phyloP scores from a whole-genome alignment of 495 filamentous ascomycete species.

The Penicillium goetzii region DNA sequence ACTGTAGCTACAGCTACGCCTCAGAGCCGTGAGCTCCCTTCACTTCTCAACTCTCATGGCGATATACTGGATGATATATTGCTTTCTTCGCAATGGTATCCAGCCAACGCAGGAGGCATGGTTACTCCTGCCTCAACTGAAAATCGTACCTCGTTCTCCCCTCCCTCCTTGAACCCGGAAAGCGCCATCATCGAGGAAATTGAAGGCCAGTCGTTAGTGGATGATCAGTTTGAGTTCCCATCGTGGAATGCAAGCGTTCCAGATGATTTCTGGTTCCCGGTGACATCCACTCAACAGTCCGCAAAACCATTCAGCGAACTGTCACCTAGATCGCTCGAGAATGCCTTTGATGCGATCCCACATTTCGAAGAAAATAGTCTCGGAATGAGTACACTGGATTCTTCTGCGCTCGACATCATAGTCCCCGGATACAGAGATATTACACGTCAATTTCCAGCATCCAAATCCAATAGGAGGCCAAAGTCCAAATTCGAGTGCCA shows the following conservation, averaged over 20 bases:
- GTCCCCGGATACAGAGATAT: background rate
- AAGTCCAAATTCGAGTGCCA: background rate
- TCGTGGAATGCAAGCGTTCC: background rate
- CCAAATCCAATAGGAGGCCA: background rate
- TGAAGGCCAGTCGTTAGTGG: background rate
- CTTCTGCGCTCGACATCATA: background rate
- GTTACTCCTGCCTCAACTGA: background rate
- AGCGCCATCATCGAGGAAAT: background rate
- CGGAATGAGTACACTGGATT: background rate
- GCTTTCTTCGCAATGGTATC: constrained; percentile 12
- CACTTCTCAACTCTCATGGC: background rate
- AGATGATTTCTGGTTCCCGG: constrained; percentile 3
- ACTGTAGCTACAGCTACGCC: background rate
- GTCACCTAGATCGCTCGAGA: background rate
- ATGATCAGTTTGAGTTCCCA: constrained; percentile 1
- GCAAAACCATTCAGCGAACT: background rate
- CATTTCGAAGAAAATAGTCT: constrained; percentile 3
- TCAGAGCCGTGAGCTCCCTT: background rate
- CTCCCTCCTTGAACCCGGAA: constrained; percentile 7
- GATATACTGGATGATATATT: constrained; percentile 8
- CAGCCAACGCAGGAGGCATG: background rate
- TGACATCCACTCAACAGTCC: background rate
- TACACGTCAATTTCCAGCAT: background rate
- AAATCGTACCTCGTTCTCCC: constrained; percentile 6
- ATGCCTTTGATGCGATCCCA: background rate